Percentiles rank a stretch among this genome's conserved stretches.
Evolutionary conservation across 495 filamentous ascomycete genomes (phyloP).

Genomic region (Penicillium antarcticum): DNA sequence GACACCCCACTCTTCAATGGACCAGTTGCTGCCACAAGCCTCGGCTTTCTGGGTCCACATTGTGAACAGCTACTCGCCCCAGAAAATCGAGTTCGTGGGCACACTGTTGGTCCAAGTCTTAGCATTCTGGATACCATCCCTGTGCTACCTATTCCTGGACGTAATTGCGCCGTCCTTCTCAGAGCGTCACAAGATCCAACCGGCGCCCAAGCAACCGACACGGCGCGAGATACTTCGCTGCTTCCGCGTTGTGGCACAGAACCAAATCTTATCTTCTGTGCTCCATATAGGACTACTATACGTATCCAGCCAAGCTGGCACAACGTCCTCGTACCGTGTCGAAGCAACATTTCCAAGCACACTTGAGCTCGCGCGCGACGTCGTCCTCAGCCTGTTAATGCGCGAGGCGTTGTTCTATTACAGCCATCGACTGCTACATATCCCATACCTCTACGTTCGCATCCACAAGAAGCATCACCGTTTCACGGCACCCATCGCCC

Average conservation of each 20-base stretch:
- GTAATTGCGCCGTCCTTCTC: conserved; percentile 44
- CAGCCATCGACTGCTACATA: conserved; percentile 53
- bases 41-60: conserved; percentile 25
- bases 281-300: conserved; percentile 33
- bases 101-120: conserved; percentile 43
- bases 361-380: conserved; percentile 35
- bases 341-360: conserved; percentile 28
- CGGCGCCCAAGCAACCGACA: conserved; percentile 47
- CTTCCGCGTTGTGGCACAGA: conserved; percentile 38
- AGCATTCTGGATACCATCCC: conserved; percentile 50
- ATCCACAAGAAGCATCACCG: conserved; percentile 58
- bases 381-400: conserved; percentile 42
- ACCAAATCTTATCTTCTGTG: conserved; percentile 41
- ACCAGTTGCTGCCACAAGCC: not conserved
- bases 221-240: conserved; percentile 43
- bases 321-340: conserved; percentile 30
- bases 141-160: conserved; percentile 42
- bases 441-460: conserved; percentile 40
- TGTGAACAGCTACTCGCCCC: conserved; percentile 22
- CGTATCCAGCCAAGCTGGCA: conserved; percentile 11
- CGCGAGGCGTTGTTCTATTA: conserved; percentile 57
- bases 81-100: conserved; percentile 42
- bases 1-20: not conserved
- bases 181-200: conserved; percentile 54
- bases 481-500: conserved; percentile 56